Percentiles rank a stretch among this genome's conserved stretches.
Conservation (phyloP, 371 early-diverging fungal species). For the Mortierella sp. region DNA sequence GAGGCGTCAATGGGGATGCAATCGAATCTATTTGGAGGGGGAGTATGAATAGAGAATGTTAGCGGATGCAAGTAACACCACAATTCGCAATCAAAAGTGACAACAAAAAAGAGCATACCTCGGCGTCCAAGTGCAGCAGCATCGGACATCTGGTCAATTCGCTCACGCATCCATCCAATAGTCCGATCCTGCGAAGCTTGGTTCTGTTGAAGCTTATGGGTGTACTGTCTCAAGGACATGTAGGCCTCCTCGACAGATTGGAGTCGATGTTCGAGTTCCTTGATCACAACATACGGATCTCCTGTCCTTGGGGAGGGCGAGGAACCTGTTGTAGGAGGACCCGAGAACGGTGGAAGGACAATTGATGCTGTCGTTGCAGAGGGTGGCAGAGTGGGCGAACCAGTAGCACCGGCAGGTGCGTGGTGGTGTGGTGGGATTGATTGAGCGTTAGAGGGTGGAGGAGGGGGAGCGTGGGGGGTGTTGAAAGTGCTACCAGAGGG, state of each 20-base stretch:
- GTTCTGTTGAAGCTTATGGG: constrained; percentile 38
- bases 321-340: background rate
- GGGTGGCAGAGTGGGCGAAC: background rate
- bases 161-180: constrained; percentile 53
- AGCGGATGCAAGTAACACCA: too few relatives aligned
- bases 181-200: constrained; percentile 39
- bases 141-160: constrained; percentile 39
- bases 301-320: background rate
- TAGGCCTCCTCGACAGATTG: constrained; percentile 40
- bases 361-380: constrained; percentile 9
- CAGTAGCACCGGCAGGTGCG: background rate
- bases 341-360: background rate
- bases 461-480: constrained; percentile 14
- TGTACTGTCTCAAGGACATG: constrained; percentile 28
- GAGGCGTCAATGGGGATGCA: constrained; percentile 19
- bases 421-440: background rate
- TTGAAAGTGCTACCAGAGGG: constrained; percentile 38
- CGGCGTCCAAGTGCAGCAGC: constrained; percentile 8
- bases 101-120: constrained; percentile 17
- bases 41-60: too few relatives aligned
- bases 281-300: constrained; percentile 2
- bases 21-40: background rate
- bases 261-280: constrained; percentile 34
- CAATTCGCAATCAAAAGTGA: background rate
- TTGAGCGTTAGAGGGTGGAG: background rate